Evolutionary conservation across 75 land plant genomes (phyloP), one percentile per base, ranked within the genome.

Genomic region (Selaginella moellendorffii): DNA sequence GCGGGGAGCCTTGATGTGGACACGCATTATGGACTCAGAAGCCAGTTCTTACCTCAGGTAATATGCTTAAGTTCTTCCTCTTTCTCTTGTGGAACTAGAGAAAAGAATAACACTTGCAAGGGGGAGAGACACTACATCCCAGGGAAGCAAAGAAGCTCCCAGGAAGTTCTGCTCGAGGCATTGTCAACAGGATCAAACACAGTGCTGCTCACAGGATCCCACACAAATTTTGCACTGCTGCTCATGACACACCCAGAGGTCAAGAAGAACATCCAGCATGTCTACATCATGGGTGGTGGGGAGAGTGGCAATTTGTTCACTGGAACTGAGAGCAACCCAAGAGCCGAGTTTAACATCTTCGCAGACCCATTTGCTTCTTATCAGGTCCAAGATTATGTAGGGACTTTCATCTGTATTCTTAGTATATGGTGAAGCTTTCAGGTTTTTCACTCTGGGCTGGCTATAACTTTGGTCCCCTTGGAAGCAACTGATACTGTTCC

Each of bases 401-500:
- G n/a, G n/a, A n/a, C n/a, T n/a, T n/a, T 58, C 58, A 20, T 28
- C 14, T 20, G 26, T 68, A 59, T 24, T 26, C 27, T 30, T 69
- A 36, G n/a, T 12, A 0, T 14, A 30, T 51, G 5, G 18, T 23
- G 10, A 8, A 12, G 9, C 5, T 5, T 75, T 54, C 69, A 86
- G 91, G 88, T 87, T 17, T 28, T 85, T 22, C 93, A 88, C 77
- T 85, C 89, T 26, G 93, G 89, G 0, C 69, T 85, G 52, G 89
- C 93, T 5, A 65, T 88, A 30, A 88, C 89, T 0, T 76, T 88
- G 42, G 79, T 88, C 54, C 93, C 93, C 1, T 74, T 88, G 27
- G 93, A 88, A 65, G 88, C 88, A 58, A 88, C 93, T 52, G 82
- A 88, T 70, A 85, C 85, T 12, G 84, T 88, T 24, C 85, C 83